phyloP scores from a whole-genome alignment of 2,329 filamentous ascomycete species.

The Ophiostoma ulmi region DNA sequence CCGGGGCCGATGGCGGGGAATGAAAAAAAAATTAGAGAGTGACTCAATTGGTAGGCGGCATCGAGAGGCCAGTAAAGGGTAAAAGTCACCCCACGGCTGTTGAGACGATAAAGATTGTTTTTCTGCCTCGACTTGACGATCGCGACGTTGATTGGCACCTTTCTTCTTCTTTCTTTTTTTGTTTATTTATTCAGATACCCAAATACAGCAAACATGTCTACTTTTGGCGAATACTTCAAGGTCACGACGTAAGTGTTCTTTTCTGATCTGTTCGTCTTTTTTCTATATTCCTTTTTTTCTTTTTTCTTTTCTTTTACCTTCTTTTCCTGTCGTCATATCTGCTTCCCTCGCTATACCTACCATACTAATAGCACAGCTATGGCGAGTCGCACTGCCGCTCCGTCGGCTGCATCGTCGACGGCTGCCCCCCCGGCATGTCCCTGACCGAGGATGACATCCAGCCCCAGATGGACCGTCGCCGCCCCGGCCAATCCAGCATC shows the following conservation, averaged over 20 bases:
- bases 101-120: background rate
- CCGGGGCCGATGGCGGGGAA: constrained; percentile 21
- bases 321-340: background rate
- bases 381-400: constrained; percentile 71
- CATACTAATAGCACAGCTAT: constrained; percentile 35
- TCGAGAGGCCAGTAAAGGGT: background rate
- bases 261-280: background rate
- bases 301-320: constrained; percentile 14
- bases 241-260: constrained; percentile 66
- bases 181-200: background rate
- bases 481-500: constrained; percentile 83
- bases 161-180: background rate
- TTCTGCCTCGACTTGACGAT: background rate
- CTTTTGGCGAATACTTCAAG: constrained; percentile 75
- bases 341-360: background rate
- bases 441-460: constrained; percentile 86
- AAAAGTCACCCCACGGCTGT: background rate
- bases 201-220: constrained; percentile 61
- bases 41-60: constrained; percentile 19
- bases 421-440: constrained; percentile 79
- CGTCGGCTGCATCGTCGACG: constrained; percentile 92
- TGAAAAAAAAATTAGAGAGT: constrained; percentile 17
- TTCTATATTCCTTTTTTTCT: background rate
- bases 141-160: background rate
- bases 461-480: constrained; percentile 84